Base-by-base conservation (phyloP, 2,329 filamentous ascomycete genomes). In the Botrytis tulipae region DNA sequence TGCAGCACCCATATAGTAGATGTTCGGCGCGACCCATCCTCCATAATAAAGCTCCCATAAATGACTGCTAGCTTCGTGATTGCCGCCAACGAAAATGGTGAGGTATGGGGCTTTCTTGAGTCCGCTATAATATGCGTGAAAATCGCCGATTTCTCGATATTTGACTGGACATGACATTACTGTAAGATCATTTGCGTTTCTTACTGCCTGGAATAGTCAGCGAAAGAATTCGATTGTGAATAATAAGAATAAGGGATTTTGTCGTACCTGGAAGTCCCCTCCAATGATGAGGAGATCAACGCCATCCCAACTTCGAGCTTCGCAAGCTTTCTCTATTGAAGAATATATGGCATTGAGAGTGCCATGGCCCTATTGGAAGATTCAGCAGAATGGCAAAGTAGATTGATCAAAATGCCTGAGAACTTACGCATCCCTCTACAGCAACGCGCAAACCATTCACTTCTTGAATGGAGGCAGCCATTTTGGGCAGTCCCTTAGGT, bases 11-110 rank as follows among this genome's bases (percentile, higher is more conserved):
- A 98, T 87, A 83, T 98, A 99, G 85, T 98, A 99, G 76, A 99
- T 98, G 78, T 96, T 97, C 14, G 94, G 94, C 12, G 95, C 95
- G 9, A 94, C 96, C 96, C 96, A 99, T 69, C 96, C 96, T 70
- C 96, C 96, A 81, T 98, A 97, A 84, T 93, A 97, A 0, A 99
- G 88, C 83, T 99, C 96, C 86, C 91, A 96, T 8, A 97, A 85
- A 82, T 98, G 90, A 69, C 93, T 94, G 79, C 93, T 93, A 0
- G 96, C 95, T 84, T 99, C 96, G 80, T 99, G 96, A 81, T 99
- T 99, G 3, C 96, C 96, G 61, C 91, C 95, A 69, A 97, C 91
- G 83, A 98, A 98, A 62, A 98, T 85, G 25, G 96, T 99, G 63
- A 97, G 86, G 80, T 94, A 97, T 0, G 96, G 96, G 0, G 96